Evolutionary conservation across 306 rosid species (phyloP).

Genomic region (Malus sieversii): DNA sequence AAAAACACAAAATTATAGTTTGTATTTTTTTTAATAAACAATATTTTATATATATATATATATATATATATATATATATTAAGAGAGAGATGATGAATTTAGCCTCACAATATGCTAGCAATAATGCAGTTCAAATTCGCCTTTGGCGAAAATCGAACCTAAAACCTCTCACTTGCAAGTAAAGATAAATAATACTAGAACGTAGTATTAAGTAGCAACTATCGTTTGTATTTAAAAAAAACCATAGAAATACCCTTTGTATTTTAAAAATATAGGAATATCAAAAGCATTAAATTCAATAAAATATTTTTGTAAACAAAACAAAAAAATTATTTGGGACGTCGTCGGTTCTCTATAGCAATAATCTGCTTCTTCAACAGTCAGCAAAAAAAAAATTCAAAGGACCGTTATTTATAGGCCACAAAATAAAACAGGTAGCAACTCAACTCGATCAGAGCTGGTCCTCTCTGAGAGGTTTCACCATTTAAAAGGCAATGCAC

Average conservation of each 20-base stretch:
- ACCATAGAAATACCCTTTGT: no score
- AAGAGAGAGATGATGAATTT: no score
- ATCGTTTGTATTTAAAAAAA: no score
- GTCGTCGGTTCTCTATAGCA: neutral
- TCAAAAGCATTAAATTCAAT: neutral
- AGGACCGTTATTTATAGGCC: neutral
- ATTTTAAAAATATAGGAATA: neutral
- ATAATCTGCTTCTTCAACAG: neutral
- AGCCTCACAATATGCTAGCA: accelerated
- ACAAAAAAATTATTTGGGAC: neutral
- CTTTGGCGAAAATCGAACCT: accelerated
- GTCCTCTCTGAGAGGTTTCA: neutral
- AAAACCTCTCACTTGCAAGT: no score
- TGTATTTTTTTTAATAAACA: no score
- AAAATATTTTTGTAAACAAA: neutral
- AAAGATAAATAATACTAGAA: accelerated
- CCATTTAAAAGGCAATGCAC: neutral
- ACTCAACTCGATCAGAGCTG: neutral
- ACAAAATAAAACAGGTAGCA: neutral
- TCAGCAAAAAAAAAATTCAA: neutral
- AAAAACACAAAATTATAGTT: no score
- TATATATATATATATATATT: no score
- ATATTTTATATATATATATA: no score
- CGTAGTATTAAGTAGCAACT: no score
- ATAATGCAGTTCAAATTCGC: no score